These are phyloP conservation scores for Lodderomyces parapsilosis DNA, from an alignment of 1,139 yeast genomes.

Conservation along the genomic window DNA sequence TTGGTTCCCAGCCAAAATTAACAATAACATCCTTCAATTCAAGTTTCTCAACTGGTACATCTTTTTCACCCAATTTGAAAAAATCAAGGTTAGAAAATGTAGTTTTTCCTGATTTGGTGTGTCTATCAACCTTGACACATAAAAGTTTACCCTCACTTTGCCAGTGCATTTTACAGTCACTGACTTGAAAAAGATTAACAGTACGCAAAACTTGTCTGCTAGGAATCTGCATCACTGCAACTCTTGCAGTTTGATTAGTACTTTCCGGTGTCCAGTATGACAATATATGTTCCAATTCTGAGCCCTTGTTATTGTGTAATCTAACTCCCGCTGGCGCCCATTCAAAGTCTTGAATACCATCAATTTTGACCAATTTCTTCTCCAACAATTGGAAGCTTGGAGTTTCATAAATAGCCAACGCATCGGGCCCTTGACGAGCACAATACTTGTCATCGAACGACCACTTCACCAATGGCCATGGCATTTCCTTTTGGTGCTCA, in stretches of 20 bases:
- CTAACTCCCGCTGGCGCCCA: constrained; percentile 90
- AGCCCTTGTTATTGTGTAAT: constrained; percentile 54
- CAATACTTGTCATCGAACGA: constrained; percentile 90
- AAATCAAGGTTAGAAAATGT: constrained; percentile 90
- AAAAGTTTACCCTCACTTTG: constrained; percentile 81
- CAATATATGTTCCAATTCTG: constrained; percentile 64
- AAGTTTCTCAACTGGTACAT: constrained; percentile 90
- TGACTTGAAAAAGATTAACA: constrained; percentile 90
- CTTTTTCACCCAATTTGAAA: constrained; percentile 83
- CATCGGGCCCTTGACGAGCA: constrained; percentile 94
- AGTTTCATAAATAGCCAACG: constrained; percentile 81
- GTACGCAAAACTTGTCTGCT: constrained; percentile 82
- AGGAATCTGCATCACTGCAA: constrained; percentile 86
- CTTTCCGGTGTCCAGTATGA: constrained; percentile 98
- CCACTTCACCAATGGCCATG: constrained; percentile 99
- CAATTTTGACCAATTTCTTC: constrained; percentile 80
- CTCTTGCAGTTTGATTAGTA: constrained; percentile 91
- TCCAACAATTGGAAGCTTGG: constrained; percentile 73
- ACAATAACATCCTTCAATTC: constrained; percentile 89
- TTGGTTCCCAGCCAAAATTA: constrained; percentile 96
- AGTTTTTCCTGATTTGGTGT: constrained; percentile 92
- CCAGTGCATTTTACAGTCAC: constrained; percentile 93
- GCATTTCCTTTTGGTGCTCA: constrained; percentile 69
- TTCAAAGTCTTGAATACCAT: constrained; percentile 87
- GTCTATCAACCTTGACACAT: constrained; percentile 96